Percentiles rank a stretch among this genome's conserved stretches.
Conservation (phyloP, 1,284 basidiomycete species). For the Pyrrhoderma noxium region DNA sequence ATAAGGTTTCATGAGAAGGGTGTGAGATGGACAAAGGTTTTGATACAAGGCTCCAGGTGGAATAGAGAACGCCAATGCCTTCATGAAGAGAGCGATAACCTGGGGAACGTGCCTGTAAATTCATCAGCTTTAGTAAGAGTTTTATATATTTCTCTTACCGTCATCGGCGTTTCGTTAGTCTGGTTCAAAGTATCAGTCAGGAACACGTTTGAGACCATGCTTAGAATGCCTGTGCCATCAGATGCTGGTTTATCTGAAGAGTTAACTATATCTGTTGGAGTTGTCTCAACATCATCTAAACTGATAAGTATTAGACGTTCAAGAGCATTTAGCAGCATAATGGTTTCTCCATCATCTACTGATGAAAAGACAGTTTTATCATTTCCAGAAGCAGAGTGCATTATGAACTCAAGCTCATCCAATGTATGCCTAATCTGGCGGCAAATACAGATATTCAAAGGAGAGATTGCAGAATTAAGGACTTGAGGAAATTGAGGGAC, state of each 20-base stretch:
- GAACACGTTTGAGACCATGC: constrained; percentile 77
- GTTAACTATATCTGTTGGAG: constrained; percentile 44
- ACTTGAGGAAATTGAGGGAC: constrained; percentile 75
- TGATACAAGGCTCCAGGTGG: constrained; percentile 57
- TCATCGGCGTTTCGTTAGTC: constrained; percentile 45
- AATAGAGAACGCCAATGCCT: constrained; percentile 60
- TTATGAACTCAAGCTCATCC: constrained; percentile 43
- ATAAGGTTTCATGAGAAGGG: constrained; percentile 57
- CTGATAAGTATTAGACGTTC: constrained; percentile 73
- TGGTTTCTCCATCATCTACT: constrained; percentile 76
- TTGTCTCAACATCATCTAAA: constrained; percentile 44
- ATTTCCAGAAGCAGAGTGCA: constrained; percentile 28
- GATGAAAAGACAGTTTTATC: constrained; percentile 36
- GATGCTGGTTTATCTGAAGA: constrained; percentile 42
- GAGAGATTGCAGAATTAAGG: constrained; percentile 60
- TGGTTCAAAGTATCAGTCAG: constrained; percentile 45
- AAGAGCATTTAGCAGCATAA: constrained; percentile 76
- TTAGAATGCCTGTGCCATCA: constrained; percentile 63
- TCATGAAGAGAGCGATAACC: constrained; percentile 69
- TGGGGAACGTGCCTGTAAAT: constrained; percentile 50
- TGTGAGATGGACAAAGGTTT: constrained; percentile 40
- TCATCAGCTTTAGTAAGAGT: constrained; percentile 3
- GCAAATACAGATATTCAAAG: constrained; percentile 78
- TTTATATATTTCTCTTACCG: constrained; percentile 33
- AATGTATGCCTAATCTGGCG: constrained; percentile 61